A percentile compares a stretch with the other conserved stretches of the same genome.
These are phyloP conservation scores for Spencermartinsiella ligniputridi DNA, from an alignment of 1,139 yeast species.

Conservation along the genomic window DNA sequence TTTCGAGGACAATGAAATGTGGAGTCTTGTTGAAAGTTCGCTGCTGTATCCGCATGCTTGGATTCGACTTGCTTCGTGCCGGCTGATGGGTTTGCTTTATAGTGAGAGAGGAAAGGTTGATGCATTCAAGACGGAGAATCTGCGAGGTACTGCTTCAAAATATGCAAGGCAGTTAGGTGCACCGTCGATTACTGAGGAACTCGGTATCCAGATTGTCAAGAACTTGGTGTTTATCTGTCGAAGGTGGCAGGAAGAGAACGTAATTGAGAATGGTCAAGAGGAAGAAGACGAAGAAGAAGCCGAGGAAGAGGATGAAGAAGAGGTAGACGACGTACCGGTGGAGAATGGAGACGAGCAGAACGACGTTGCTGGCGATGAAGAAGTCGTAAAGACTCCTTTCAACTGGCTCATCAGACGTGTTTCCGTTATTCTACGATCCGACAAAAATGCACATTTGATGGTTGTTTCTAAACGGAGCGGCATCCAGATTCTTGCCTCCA, in stretches of 20 bases:
- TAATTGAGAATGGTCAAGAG: slow-evolving; percentile 29
- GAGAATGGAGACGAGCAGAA: slow-evolving; percentile 20
- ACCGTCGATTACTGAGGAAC: slow-evolving; percentile 60
- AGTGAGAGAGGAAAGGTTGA: slow-evolving; percentile 30
- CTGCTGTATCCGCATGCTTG: slow-evolving; percentile 86
- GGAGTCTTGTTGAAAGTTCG: slow-evolving; percentile 52
- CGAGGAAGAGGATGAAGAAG: slow-evolving; percentile 25
- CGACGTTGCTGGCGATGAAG: slow-evolving; percentile 18
- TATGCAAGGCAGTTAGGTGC: slow-evolving; percentile 77
- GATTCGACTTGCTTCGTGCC: slow-evolving; percentile 72
- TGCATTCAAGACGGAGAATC: slow-evolving; percentile 25
- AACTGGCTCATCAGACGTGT: slow-evolving; percentile 62
- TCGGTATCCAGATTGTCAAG: slow-evolving; percentile 64
- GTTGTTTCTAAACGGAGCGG: slow-evolving; percentile 60
- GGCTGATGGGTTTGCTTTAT: slow-evolving; percentile 54
- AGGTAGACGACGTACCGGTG: slow-evolving; percentile 23
- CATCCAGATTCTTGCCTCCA: slow-evolving; percentile 36
- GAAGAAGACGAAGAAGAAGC: slow-evolving; percentile 25
- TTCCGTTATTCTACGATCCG: slow-evolving; percentile 63
- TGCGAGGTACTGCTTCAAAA: slow-evolving; percentile 65
- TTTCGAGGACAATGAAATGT: slow-evolving; percentile 38
- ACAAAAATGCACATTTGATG: slow-evolving; percentile 49
- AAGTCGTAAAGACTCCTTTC: slow-evolving; percentile 38
- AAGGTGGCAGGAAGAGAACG: slow-evolving; percentile 52
- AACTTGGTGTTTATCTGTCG: slow-evolving; percentile 59